Evolutionary conservation across 371 early-diverging fungal species (phyloP).

Genomic region (Lichtheimia ornata): DNA sequence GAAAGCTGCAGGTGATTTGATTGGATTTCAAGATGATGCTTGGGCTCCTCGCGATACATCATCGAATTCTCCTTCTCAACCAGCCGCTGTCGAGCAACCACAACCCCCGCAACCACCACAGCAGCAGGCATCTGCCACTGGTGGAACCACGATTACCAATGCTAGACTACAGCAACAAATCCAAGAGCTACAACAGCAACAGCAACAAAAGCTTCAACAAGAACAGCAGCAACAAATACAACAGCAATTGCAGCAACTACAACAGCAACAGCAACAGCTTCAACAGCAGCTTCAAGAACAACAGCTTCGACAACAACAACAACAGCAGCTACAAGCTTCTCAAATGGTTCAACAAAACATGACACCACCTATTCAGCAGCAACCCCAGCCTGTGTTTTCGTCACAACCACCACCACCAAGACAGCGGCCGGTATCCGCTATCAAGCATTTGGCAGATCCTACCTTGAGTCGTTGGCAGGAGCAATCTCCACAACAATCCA

Average conservation of each 20-base stretch:
- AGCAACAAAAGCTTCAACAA: conserved; percentile 7
- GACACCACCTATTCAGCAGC: conserved; percentile 5
- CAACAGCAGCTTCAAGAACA: conserved; percentile 3
- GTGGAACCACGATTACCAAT: not conserved
- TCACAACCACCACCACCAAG: conserved; percentile 21
- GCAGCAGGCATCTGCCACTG: conserved; percentile 4
- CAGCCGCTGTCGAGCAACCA: conserved; percentile 3
- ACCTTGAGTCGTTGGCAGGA: conserved; percentile 36
- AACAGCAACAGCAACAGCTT: conserved; percentile 7
- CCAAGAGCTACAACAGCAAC: conserved; percentile 1
- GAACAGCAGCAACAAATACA: conserved; percentile 7
- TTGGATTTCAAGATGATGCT: conserved; percentile 61
- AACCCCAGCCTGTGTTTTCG: not conserved
- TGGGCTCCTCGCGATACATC: conserved; percentile 38
- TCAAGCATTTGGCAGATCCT: conserved; percentile 29
- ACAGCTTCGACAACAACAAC: conserved; percentile 8
- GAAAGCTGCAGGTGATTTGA: conserved; percentile 22
- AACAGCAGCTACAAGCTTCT: not conserved
- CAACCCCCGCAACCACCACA: not conserved
- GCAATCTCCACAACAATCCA: not conserved
- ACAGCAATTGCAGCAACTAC: not conserved
- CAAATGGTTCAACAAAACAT: conserved; percentile 5
- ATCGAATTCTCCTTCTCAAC: conserved; percentile 1
- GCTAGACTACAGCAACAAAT: not conserved
- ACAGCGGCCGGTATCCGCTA: conserved; percentile 28